Percentiles rank a stretch among this genome's conserved stretches.
These are phyloP conservation scores for Paramyrothecium roridum DNA, from an alignment of 2,329 filamentous ascomycete species.

Conservation along the genomic window DNA sequence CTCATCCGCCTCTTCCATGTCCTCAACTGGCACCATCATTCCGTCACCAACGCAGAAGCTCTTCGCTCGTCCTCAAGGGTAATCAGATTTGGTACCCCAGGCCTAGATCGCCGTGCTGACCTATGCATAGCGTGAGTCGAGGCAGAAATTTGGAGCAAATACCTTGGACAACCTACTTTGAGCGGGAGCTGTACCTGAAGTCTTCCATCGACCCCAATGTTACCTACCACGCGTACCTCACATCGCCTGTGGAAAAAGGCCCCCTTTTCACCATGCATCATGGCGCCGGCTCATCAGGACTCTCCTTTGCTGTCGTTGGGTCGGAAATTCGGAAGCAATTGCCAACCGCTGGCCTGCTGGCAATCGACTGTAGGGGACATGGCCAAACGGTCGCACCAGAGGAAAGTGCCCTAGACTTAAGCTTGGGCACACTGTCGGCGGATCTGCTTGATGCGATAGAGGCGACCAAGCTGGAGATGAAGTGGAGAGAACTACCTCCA, in stretches of 20 bases:
- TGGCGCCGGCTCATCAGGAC: slow-evolving; percentile 86
- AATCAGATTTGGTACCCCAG: slow-evolving; percentile 14
- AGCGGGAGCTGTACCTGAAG: slow-evolving; percentile 76
- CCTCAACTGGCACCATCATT: slow-evolving; percentile 88
- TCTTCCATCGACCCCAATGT: slow-evolving; percentile 43
- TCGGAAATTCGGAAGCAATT: slow-evolving; percentile 73
- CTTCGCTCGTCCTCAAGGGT: slow-evolving; percentile 70
- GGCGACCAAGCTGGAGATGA: slow-evolving; percentile 64
- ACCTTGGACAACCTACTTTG: slow-evolving; percentile 88
- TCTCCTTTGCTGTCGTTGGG: slow-evolving; percentile 84
- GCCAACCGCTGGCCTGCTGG: slow-evolving; percentile 78
- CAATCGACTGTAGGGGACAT: slow-evolving; percentile 83
- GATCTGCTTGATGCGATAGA: slow-evolving; percentile 71
- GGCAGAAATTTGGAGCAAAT: slow-evolving; percentile 61
- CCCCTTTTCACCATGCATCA: slow-evolving; percentile 93
- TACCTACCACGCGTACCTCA: slow-evolving; percentile 83
- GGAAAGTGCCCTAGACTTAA: slow-evolving; percentile 56
- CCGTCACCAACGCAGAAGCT: slow-evolving; percentile 71
- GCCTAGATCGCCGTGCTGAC: slow-evolving; percentile 6
- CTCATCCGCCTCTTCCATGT: slow-evolving; percentile 76
- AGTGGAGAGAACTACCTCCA: slow-evolving; percentile 71
- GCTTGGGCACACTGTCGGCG: slow-evolving; percentile 65
- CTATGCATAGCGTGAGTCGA: slow-evolving; percentile 37
- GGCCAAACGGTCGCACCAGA: slow-evolving; percentile 61
- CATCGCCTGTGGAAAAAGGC: slow-evolving; percentile 69